Conservation (phyloP, 805 yeast genomes). For the Saccharomycopsis selenospora region DNA sequence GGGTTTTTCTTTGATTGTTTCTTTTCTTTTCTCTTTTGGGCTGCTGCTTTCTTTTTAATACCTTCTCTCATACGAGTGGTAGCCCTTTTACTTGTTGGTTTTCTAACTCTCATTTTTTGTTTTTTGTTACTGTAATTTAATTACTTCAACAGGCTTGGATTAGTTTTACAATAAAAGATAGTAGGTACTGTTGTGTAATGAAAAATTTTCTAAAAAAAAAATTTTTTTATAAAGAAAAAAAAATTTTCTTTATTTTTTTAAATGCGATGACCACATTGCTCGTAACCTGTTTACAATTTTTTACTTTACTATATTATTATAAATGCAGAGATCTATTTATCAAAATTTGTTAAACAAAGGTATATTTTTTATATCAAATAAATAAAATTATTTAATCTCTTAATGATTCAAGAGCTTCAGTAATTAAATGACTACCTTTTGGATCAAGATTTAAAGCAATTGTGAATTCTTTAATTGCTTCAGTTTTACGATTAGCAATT, state of each 20-base stretch:
- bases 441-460: conserved; percentile 89
- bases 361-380: too few relatives aligned
- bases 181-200: too few relatives aligned
- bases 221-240: background rate
- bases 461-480: conserved; percentile 81
- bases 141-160: too few relatives aligned
- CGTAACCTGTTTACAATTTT: conserved; percentile 1
- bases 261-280: background rate
- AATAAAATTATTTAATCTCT: too few relatives aligned
- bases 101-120: conserved; percentile 7
- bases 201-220: conserved; percentile 1
- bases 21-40: conserved; percentile 78
- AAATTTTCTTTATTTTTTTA: background rate
- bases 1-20: conserved; percentile 81
- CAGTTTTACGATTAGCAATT: conserved; percentile 60
- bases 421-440: conserved; percentile 77
- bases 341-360: too few relatives aligned
- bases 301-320: too few relatives aligned
- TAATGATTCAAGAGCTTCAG: conserved; percentile 71
- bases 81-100: conserved; percentile 68
- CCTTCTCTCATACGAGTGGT: conserved; percentile 95
- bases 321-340: too few relatives aligned
- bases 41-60: conserved; percentile 90
- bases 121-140: background rate
- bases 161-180: too few relatives aligned